Evolutionary conservation across 2,329 filamentous ascomycete genomes (phyloP).

Genomic region (Talaromyces albobiverticillius): DNA sequence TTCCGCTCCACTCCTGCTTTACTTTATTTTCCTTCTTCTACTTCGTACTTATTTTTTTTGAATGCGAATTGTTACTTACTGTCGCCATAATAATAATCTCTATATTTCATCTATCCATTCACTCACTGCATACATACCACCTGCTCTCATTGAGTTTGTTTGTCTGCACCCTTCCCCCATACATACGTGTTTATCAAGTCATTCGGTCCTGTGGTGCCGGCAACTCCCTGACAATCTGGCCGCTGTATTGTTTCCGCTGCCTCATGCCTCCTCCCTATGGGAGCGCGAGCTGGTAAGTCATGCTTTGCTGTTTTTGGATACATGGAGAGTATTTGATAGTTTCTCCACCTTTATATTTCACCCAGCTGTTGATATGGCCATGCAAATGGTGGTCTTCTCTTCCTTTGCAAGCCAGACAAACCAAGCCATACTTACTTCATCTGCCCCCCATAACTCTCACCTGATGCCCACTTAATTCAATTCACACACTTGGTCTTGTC

Average conservation of each 20-base stretch:
- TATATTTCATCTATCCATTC: neutral
- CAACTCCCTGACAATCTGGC: conserved; percentile 11
- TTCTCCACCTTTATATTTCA: neutral
- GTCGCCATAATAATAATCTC: neutral
- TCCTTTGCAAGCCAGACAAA: neutral
- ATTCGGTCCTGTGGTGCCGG: neutral
- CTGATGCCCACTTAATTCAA: neutral
- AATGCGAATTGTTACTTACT: neutral
- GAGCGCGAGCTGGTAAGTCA: conserved; percentile 16
- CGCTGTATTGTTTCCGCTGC: conserved; percentile 12
- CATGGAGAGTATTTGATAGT: neutral
- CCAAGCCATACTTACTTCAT: neutral
- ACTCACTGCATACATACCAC: neutral
- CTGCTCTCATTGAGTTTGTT: neutral
- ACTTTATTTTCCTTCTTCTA: neutral
- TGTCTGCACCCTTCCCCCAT: too few relatives aligned
- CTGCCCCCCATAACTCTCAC: neutral
- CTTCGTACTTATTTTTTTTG: neutral
- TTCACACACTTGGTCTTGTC: neutral
- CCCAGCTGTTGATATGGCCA: neutral
- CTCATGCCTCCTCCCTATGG: conserved; percentile 17
- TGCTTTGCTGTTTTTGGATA: neutral
- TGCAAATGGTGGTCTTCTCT: too few relatives aligned
- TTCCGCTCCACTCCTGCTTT: neutral
- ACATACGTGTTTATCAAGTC: neutral